Evolutionary conservation across 2,329 filamentous ascomycete genomes (phyloP), one percentile per base, ranked within the genome.

Genomic region (Talaromyces pinophilus): DNA sequence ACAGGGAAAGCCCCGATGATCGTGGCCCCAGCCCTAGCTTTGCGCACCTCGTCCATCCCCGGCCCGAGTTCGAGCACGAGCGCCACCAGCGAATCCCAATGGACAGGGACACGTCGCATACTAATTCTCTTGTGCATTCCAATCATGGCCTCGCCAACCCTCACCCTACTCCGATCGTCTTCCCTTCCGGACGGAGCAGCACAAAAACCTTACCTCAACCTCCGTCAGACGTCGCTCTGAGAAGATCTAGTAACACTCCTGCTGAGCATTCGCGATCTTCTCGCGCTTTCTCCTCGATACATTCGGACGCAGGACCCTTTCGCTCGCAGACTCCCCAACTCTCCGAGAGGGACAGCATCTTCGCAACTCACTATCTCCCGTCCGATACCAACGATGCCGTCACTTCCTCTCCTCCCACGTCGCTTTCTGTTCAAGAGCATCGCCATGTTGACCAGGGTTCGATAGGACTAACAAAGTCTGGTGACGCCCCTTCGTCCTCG

Each of bases 341-440:
- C 69, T 86, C 85, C 30, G 86, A 88, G 75, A 79, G 86, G 71
- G 86, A 88, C 75, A 86, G 83, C 76, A 88, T 88, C 74, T 88
- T 88, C 72, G 86, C 86, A 62, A 88, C 86, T 40, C 85, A 86
- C 70, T 88, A 88, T 74, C 77, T 84, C 0, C 79, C 81, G 67
- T 81, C 83, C 63, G 83, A 84, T 68, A 59, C 40, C 50, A 83
- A 79, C 72, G 82, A 83, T 69, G 52, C 65, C 22, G 55, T 60
- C 63, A 22, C 59, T 42, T 61, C 66, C 65, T 75, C 69, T 70
- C 77, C 75, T 66, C 77, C 73, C 67, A 78, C 78, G 70, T 75
- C 75, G 62, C 74, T 73, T 59, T 73, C 77, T 55, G 69, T 72
- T 60, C 68, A 69, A 70, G 71, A 71, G 67, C 68, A 68, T 67